These are phyloP conservation scores for Cercis canadensis DNA, from an alignment of 306 rosid species.

Conservation along the genomic window DNA sequence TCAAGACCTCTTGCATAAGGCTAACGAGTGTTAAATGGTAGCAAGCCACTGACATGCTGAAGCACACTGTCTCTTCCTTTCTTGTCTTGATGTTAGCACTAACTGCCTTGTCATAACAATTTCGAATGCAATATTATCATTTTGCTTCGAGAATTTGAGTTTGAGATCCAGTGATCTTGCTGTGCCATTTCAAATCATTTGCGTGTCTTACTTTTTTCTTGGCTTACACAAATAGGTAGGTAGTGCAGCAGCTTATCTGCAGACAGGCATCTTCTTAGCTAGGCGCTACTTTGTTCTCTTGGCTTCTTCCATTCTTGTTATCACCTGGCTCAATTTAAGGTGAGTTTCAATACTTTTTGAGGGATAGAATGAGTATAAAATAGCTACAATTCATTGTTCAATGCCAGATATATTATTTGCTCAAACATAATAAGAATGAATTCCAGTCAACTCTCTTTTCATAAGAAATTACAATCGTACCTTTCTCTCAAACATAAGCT, in stretches of 20 bases:
- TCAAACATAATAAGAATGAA: conserved; percentile 7
- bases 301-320: conserved; percentile 78
- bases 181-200: background rate
- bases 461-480: conserved; percentile 24
- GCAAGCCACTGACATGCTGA: background rate
- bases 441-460: conserved; percentile 8
- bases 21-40: too few relatives aligned
- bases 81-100: conserved; percentile 14
- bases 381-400: background rate
- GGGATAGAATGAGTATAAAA: conserved; percentile 21
- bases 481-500: too few relatives aligned
- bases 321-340: conserved; percentile 94
- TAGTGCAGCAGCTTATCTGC: conserved; percentile 80
- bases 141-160: background rate
- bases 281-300: conserved; percentile 60
- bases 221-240: conserved; percentile 60
- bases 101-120: background rate
- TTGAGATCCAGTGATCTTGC: background rate
- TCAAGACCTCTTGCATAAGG: too few relatives aligned
- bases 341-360: conserved; percentile 22
- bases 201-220: conserved; percentile 11
- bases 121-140: conserved; percentile 1
- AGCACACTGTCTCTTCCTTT: background rate
- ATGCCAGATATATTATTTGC: background rate
- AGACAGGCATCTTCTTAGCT: conserved; percentile 69